A percentile compares a stretch with the other conserved stretches of the same genome.
These are phyloP conservation scores for Ophiostoma sp. DNA, from an alignment of 2,329 filamentous ascomycete genomes.

Conservation along the genomic window DNA sequence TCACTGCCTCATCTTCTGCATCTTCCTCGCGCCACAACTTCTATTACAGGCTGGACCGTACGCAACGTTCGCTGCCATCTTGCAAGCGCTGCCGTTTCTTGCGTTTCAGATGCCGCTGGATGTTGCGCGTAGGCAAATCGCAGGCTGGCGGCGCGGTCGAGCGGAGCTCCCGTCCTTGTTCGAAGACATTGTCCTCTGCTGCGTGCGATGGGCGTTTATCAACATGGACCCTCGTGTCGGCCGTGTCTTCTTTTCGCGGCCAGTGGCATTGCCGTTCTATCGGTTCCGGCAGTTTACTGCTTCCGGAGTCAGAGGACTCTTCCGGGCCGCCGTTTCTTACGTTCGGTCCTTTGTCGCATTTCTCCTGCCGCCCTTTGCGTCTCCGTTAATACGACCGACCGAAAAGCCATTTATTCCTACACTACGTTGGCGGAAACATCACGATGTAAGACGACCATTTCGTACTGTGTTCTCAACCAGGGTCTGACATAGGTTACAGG, in stretches of 20 bases:
- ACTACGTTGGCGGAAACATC: not conserved
- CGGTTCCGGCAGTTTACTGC: constrained; percentile 50
- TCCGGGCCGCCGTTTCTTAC: not conserved
- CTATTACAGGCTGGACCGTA: not conserved
- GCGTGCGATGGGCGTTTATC: constrained; percentile 51
- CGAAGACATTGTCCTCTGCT: not conserved
- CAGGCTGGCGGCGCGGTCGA: constrained; percentile 64
- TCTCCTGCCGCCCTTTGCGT: not conserved
- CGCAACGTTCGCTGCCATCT: not conserved
- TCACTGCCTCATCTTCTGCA: constrained; percentile 5
- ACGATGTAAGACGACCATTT: not conserved
- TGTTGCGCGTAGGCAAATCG: constrained; percentile 45
- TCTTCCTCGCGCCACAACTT: not conserved
- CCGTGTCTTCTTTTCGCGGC: constrained; percentile 74
- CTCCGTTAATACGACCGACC: not conserved
- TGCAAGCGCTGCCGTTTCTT: constrained; percentile 8
- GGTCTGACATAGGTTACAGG: constrained; percentile 37
- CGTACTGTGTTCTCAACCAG: constrained; percentile 55
- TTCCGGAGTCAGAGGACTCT: not conserved
- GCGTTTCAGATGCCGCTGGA: constrained; percentile 1
- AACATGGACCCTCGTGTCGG: constrained; percentile 68
- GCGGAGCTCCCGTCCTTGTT: not conserved
- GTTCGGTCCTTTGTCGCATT: not conserved
- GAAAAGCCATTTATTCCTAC: not conserved
- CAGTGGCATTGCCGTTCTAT: constrained; percentile 68